Conservation (phyloP, 352 stramenopile genomes). For the Globisporangium echinulatum region DNA sequence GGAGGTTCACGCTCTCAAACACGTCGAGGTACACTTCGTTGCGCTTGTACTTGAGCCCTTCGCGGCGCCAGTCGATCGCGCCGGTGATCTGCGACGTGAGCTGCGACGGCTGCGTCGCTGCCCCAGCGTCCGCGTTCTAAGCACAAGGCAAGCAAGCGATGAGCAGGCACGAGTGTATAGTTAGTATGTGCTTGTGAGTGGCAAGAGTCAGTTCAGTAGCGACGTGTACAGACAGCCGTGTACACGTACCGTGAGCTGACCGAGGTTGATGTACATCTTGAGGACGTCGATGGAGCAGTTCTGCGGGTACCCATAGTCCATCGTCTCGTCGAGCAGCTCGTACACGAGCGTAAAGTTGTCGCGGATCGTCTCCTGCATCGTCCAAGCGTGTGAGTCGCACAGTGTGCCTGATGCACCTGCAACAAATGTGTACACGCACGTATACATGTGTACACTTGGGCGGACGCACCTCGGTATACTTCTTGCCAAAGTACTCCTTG, state of each 20-base stretch:
- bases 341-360: constrained; percentile 99
- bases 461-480: constrained; percentile 89
- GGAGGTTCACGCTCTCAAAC: constrained; percentile 95
- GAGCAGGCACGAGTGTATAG: neutral
- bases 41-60: constrained; percentile 97
- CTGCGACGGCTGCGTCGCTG: constrained; percentile 87
- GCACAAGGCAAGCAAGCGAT: neutral
- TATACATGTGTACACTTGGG: neutral
- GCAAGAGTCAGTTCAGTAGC: neutral
- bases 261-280: constrained; percentile 98
- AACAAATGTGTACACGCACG: no score
- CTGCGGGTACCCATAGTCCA: constrained; percentile 99
- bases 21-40: constrained; percentile 99
- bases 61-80: constrained; percentile 90
- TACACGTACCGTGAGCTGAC: constrained; percentile 47
- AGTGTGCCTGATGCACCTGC: neutral
- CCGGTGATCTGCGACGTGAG: constrained; percentile 80
- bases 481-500: constrained; percentile 96
- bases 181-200: neutral
- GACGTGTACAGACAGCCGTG: constrained; percentile 1
- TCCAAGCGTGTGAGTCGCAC: no score
- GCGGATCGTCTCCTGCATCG: constrained; percentile 83
- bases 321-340: constrained; percentile 98
- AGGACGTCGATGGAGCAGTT: constrained; percentile 97
- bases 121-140: constrained; percentile 83